phyloP scores from a whole-genome alignment of 306 rosid species.

The Corylus heterophylla region DNA sequence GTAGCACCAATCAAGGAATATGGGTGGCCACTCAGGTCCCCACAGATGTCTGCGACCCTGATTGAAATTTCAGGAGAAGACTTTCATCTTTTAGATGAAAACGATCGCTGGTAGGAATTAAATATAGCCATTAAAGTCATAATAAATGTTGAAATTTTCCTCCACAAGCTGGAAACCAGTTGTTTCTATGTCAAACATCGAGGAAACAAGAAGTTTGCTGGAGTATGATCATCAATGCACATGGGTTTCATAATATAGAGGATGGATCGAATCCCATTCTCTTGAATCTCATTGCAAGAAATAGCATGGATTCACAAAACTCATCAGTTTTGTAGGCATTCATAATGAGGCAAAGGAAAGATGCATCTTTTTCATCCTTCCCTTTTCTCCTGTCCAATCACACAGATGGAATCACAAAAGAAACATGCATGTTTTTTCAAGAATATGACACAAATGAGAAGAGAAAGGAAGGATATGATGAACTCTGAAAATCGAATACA shows the following conservation, averaged over 20 bases:
- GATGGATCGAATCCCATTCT: constrained; percentile 7
- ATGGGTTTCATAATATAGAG: constrained; percentile 21
- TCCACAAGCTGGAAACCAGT: not conserved
- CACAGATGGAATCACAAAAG: constrained; percentile 14
- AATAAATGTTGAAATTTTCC: not conserved
- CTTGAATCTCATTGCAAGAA: not conserved
- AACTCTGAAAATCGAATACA: constrained; percentile 62
- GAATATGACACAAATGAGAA: constrained; percentile 20
- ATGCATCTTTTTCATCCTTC: not conserved
- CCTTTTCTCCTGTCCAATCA: not conserved
- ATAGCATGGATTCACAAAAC: not conserved
- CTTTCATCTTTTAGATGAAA: not conserved
- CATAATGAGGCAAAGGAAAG: not conserved
- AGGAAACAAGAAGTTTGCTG: not conserved
- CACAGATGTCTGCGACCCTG: constrained; percentile 30
- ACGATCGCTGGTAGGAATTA: too few species aligned
- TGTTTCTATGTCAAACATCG: not conserved
- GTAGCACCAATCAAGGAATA: constrained; percentile 2
- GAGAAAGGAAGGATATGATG: constrained; percentile 33
- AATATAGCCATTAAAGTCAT: not conserved
- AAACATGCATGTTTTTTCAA: not conserved
- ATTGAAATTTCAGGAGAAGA: constrained; percentile 35
- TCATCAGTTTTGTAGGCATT: not conserved
- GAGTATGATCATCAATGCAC: constrained; percentile 2
- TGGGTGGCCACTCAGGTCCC: constrained; percentile 32